Base-by-base conservation (phyloP, 192 early-diverging fungal species). In the Backusella circina region DNA sequence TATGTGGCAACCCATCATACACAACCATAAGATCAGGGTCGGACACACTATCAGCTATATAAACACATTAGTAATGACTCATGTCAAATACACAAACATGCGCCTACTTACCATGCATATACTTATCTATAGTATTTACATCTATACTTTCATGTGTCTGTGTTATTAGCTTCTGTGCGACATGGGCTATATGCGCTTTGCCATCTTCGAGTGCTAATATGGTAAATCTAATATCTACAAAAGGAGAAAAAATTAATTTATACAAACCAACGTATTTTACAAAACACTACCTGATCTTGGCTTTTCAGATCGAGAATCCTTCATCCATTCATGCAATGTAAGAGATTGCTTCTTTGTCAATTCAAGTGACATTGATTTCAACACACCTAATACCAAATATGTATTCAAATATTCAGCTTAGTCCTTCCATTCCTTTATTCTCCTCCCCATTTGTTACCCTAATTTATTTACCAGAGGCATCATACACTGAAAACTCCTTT, bases 101-200 rank as follows among this genome's bases (percentile, higher is more conserved):
- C 23, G 10, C 10, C 23, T 61, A 28, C 54, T 51, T 80, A 86
- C 87, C 85, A 76, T 85, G 80, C 69, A 88, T 71, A 61, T 85
- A 86, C 51, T 79, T 78, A 61, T 88, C 81, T 3, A 88, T 80
- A 67, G 86, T 79, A 12, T 81, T 71, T 54, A 83, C 73, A 51
- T 82, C 79, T 54, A 83, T 79, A 30, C 26, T 38, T 23, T 67
- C 74, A 15, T 28, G 51, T 12, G 36, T 21, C 18, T 69, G 39
- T 37, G 15, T 41, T 38, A 32, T 64, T 1, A 74, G 38, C 21
- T 39, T 31, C 26, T 65, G 73, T 36, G 61, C 50, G 18, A 64
- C 37, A 21, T 65, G 37, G 5, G 35, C 73, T 37, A 74, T 74
- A 39, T 74, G 36, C 23, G 50, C 23, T 41, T 74, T 36, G 16